Conservation (phyloP, 1,284 basidiomycete genomes). For the Athelia sp. region DNA sequence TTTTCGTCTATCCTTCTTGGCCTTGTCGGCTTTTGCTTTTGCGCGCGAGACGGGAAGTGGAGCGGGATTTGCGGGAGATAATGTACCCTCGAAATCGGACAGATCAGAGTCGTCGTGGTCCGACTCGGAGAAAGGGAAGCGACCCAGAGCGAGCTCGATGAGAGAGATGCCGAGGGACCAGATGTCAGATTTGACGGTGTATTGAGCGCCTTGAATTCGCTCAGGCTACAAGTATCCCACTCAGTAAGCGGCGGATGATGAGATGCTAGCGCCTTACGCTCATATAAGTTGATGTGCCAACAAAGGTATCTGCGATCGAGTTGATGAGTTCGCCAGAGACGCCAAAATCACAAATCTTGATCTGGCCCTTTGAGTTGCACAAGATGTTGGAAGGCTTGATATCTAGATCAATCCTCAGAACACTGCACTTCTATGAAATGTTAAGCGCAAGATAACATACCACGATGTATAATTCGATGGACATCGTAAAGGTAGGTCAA, state of each 20-base stretch:
- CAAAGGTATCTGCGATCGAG: conserved; percentile 97
- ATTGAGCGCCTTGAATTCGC: conserved; percentile 96
- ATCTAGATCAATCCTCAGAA: conserved; percentile 50
- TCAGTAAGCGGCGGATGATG: conserved; percentile 1
- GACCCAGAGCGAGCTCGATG: conserved; percentile 91
- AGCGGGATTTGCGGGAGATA: conserved; percentile 45
- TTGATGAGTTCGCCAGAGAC: conserved; percentile 99
- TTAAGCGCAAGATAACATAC: conserved; percentile 38
- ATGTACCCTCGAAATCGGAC: conserved; percentile 66
- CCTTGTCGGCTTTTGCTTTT: conserved; percentile 29
- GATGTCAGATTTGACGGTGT: conserved; percentile 96
- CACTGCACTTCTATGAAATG: background rate
- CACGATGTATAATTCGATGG: conserved; percentile 98
- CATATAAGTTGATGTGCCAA: conserved; percentile 99
- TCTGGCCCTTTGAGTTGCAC: conserved; percentile 77
- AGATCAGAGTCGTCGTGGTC: conserved; percentile 61
- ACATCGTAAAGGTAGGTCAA: conserved; percentile 98
- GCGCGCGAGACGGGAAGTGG: conserved; percentile 30
- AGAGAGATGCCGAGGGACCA: conserved; percentile 96
- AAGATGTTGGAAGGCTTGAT: conserved; percentile 99
- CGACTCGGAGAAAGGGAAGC: conserved; percentile 84
- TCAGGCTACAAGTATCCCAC: conserved; percentile 57
- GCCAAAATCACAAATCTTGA: conserved; percentile 97
- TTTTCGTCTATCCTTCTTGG: conserved; percentile 54
- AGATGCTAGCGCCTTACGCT: conserved; percentile 63